Evolutionary conservation across 2,329 filamentous ascomycete genomes (phyloP).

Genomic region (Diaporthe citri): DNA sequence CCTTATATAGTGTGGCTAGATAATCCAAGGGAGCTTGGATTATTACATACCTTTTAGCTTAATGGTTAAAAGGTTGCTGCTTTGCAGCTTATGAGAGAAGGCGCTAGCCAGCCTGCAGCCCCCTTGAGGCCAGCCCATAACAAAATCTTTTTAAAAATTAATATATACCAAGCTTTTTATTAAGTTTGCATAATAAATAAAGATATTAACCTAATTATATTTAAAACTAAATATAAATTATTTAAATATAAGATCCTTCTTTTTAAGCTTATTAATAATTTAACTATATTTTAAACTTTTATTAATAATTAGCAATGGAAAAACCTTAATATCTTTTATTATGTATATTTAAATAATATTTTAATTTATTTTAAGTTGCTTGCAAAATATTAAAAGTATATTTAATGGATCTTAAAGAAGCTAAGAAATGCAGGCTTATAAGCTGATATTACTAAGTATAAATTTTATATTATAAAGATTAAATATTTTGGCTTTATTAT

Average conservation of each 20-base stretch:
- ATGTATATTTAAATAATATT: constrained; percentile 10
- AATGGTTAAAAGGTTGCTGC: too few species aligned
- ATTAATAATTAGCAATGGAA: neutral
- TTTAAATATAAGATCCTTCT: neutral
- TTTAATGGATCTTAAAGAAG: neutral
- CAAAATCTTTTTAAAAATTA: constrained; percentile 1
- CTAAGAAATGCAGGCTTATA: neutral
- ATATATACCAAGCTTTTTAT: neutral
- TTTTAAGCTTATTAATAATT: neutral
- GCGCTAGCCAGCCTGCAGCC: too few species aligned
- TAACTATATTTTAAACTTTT: neutral
- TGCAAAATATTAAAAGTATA: neutral
- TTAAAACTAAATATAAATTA: neutral
- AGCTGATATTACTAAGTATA: too few species aligned
- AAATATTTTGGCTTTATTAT: constrained; percentile 9
- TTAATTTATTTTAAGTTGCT: neutral
- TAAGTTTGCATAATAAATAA: neutral
- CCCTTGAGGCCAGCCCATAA: too few species aligned
- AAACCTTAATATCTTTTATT: neutral
- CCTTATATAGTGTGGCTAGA: too few species aligned
- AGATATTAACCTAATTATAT: neutral
- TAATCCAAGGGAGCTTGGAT: too few species aligned
- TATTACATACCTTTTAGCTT: too few species aligned
- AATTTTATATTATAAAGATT: constrained; percentile 8
- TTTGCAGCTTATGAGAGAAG: too few species aligned